Conservation (phyloP, 176 grass and related monocot genomes). For the Tuctoria greenei region DNA sequence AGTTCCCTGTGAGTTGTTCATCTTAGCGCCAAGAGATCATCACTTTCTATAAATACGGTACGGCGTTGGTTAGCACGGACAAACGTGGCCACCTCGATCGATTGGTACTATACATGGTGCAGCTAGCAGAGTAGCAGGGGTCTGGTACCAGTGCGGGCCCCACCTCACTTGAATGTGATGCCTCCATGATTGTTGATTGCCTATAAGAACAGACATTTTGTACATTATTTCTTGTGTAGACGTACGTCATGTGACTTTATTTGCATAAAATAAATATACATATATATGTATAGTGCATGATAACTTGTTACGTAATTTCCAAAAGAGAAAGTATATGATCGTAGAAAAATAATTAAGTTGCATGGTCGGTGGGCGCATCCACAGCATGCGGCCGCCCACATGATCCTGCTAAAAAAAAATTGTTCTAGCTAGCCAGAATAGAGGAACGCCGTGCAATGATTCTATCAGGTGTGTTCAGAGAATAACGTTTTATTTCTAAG, state of each 20-base stretch:
- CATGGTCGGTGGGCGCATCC: slow-evolving; percentile 5
- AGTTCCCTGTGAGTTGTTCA: slow-evolving; percentile 6
- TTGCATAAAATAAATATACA: too few relatives aligned
- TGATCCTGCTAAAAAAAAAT: slow-evolving; percentile 19
- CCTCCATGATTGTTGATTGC: too few relatives aligned
- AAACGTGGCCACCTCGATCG: too few relatives aligned
- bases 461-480: slow-evolving; percentile 27
- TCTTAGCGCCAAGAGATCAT: slow-evolving; percentile 25
- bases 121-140: too few relatives aligned
- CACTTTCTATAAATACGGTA: slow-evolving; percentile 35
- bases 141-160: too few relatives aligned
- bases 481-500: neutral
- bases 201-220: too few relatives aligned
- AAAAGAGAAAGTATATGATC: neutral
- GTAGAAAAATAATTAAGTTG: neutral
- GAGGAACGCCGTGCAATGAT: neutral
- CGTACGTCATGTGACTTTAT: too few relatives aligned
- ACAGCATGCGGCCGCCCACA: slow-evolving; percentile 24
- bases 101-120: too few relatives aligned
- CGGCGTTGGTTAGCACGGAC: neutral
- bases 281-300: too few relatives aligned
- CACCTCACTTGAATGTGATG: too few relatives aligned
- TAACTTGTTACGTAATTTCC: too few relatives aligned
- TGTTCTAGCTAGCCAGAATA: neutral
- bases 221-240: too few relatives aligned